Base-by-base conservation (phyloP, 225 moss, liverwort and hornwort genomes). In the Physcomitrellopsis africana region DNA sequence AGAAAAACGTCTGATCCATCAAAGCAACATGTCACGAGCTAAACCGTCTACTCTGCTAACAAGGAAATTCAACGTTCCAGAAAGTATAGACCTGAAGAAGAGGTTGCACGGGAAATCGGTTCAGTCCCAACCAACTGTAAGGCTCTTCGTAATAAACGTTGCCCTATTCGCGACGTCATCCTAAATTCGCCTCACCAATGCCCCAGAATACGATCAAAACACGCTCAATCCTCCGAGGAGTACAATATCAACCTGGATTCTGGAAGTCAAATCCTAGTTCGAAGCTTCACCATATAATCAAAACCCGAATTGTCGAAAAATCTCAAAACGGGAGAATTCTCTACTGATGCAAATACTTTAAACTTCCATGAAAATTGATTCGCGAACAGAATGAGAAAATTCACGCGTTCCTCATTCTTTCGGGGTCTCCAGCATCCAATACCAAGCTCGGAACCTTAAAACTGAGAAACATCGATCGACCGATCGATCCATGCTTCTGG, bases 81-180 rank as follows among this genome's bases (percentile, higher is more conserved):
- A 64, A 46, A 44, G 3, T 41, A 76, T 78, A 8, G 72, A 85
- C 85, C 81, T 81, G 79, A 45, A 7, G 69, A 14, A 63, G 63
- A 65, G 68, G 58, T 19, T 27, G 48, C 27, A 41, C 72, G 64
- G n/a, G 49, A 58, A 32, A 69, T 26, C 7, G 75, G 59, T 41
- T 58, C 49, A 63, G 6, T 15, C 26, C 60, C 26, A 68, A 63
- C n/a, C 22, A 56, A 52, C 26, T 81, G 72, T 15, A 73, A 73
- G 59, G 68, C 52, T 79, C 81, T 79, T 24, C 75, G 72, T 26
- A 82, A 41, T 42, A 60, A 72, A 14, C 67, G 79, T 24, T 65
- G 72, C 37, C 72, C 78, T 44, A 68, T 52, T 11, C 81, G 75
- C 55, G 78, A 72, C 49, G 81, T 81, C 85, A 85, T 85, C 41